Evolutionary conservation across 768 basidiomycete species (phyloP).

Genomic region (Saitozyma podzolica): DNA sequence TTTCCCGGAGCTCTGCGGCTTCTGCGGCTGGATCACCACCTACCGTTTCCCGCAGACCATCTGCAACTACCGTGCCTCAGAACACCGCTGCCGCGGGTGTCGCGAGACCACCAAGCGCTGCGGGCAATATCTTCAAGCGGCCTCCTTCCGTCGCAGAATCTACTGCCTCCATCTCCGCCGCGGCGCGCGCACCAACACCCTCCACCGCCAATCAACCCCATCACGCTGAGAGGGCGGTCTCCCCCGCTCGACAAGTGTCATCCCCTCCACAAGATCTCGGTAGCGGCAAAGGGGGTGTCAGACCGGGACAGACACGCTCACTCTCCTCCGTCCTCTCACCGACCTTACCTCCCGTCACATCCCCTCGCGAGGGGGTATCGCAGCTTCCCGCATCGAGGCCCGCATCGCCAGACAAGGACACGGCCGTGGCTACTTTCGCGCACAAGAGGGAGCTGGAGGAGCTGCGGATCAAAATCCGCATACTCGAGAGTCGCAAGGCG

Average conservation of each 20-base stretch:
- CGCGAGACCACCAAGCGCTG: conserved; percentile 12
- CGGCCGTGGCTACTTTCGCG: conserved; percentile 10
- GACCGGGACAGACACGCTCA: conserved; percentile 5
- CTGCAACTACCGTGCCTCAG: conserved; percentile 15
- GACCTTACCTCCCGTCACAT: too few species aligned
- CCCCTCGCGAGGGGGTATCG: too few species aligned
- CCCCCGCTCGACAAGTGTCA: too few species aligned
- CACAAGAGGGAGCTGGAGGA: conserved; percentile 60
- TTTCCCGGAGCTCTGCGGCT: conserved; percentile 54
- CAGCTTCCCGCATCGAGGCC: too few species aligned
- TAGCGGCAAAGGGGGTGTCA: not conserved
- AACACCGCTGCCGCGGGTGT: conserved; percentile 5
- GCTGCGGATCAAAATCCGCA: conserved; percentile 74
- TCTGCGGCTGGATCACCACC: conserved; percentile 28
- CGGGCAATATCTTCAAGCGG: conserved; percentile 13
- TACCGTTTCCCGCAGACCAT: conserved; percentile 33
- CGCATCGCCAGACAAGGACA: too few species aligned
- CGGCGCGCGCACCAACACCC: not conserved
- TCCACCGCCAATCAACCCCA: too few species aligned
- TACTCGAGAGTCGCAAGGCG: conserved; percentile 79
- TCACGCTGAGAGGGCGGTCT: too few species aligned
- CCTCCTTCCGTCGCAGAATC: conserved; percentile 27
- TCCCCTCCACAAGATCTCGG: too few species aligned
- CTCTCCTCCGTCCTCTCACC: conserved; percentile 11
- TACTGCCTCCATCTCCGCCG: conserved; percentile 22